Evolutionary conservation across 805 yeast genomes (phyloP).

Genomic region (Candida awuae): DNA sequence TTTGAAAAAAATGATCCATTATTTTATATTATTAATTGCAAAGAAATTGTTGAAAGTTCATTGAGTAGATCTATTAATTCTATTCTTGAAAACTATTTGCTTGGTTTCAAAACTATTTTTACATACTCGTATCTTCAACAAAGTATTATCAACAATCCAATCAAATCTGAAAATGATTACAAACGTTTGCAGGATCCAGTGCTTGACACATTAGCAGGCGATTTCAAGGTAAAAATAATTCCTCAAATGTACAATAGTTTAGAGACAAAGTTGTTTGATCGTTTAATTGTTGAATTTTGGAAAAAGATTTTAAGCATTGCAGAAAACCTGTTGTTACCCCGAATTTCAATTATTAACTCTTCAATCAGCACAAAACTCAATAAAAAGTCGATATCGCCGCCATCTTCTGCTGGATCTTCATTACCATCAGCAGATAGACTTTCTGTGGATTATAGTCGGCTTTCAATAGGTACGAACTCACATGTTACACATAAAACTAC

Average conservation of each 20-base stretch:
- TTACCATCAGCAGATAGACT: slow-evolving; percentile 2
- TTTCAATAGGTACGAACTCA: neutral
- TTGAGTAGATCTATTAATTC: slow-evolving; percentile 59
- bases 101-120: slow-evolving; percentile 46
- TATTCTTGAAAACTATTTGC: slow-evolving; percentile 66
- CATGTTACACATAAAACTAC: slow-evolving; percentile 13
- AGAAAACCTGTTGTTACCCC: slow-evolving; percentile 68
- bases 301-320: slow-evolving; percentile 57
- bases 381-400: slow-evolving; percentile 6
- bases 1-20: slow-evolving; percentile 73
- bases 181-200: slow-evolving; percentile 18
- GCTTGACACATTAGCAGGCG: slow-evolving; percentile 19
- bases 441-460: neutral
- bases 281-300: slow-evolving; percentile 55
- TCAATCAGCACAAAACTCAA: slow-evolving; percentile 11
- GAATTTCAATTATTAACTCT: slow-evolving; percentile 22
- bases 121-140: slow-evolving; percentile 21
- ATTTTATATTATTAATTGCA: slow-evolving; percentile 71
- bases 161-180: slow-evolving; percentile 15
- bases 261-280: slow-evolving; percentile 27
- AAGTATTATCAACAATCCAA: slow-evolving; percentile 19
- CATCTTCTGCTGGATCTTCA: neutral
- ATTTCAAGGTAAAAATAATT: slow-evolving; percentile 19
- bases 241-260: slow-evolving; percentile 23
- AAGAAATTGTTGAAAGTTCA: slow-evolving; percentile 53